Evolutionary conservation across 129 eudicot genomes (phyloP).

Genomic region (Scalesia atractyloides): DNA sequence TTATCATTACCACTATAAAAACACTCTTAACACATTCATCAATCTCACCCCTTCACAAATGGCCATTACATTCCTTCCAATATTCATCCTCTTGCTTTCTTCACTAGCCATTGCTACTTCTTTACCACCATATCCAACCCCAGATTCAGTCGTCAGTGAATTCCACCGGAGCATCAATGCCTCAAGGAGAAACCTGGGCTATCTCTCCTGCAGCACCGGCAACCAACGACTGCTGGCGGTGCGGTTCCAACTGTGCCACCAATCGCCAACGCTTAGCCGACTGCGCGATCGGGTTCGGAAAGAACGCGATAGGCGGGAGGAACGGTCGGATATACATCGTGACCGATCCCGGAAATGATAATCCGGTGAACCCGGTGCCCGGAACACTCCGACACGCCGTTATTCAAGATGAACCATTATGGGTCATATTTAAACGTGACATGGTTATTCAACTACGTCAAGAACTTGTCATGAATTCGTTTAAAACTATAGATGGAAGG

Average conservation of each 20-base stretch:
- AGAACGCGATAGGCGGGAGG: too few species aligned
- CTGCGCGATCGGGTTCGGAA: too few species aligned
- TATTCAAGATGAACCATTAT: constrained; percentile 72
- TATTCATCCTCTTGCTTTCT: constrained; percentile 26
- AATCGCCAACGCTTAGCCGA: too few species aligned
- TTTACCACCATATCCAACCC: not conserved
- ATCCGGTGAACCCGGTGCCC: too few species aligned
- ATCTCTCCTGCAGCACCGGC: too few species aligned
- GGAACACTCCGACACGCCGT: constrained; percentile 82
- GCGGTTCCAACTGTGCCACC: too few species aligned
- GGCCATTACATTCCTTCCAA: constrained; percentile 2
- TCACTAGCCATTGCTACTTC: constrained; percentile 5
- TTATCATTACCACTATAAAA: constrained; percentile 34
- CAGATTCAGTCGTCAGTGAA: too few species aligned
- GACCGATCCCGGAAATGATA: too few species aligned
- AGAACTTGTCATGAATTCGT: constrained; percentile 69
- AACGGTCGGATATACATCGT: too few species aligned
- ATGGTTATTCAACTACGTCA: constrained; percentile 66
- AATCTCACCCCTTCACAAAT: constrained; percentile 14
- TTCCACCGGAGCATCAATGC: too few species aligned
- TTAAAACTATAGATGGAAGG: constrained; percentile 82
- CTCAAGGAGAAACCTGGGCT: too few species aligned
- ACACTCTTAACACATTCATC: constrained; percentile 25
- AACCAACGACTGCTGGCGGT: too few species aligned
- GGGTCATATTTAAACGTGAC: constrained; percentile 80